Evolutionary conservation across 148 eudicot genomes (phyloP), one percentile per base, ranked within the genome.

Genomic region (Camellia japonica): DNA sequence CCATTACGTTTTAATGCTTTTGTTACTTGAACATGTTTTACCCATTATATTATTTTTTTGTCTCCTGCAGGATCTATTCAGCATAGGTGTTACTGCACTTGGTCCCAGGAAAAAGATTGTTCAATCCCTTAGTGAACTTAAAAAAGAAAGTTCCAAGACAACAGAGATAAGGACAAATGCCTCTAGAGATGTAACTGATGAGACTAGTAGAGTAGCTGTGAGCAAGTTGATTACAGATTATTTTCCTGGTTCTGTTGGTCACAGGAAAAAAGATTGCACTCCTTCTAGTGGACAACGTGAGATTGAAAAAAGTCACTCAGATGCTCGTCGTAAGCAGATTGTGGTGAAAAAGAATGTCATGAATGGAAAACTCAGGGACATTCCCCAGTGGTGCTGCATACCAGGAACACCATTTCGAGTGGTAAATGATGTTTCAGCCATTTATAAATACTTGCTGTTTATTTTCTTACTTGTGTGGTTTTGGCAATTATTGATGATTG

Each of bases 101-200:
- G 98, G 98, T 79, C 98, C 98, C 9, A 89, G 98, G 85, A 95
- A 87, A 80, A 93, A 90, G 87, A 95, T 95, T 76, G 77, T 95
- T 82, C 87, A 91, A 77, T 88, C 94, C 80, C 85, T 95, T 38
- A 74, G 80, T 75, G 92, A 90, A 76, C 88, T 92, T 73, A 86
- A 88, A 81, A 80, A 87, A 61, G 86, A 76, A 76, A 81, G 82
- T 70, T 68, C 70, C 76, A 84, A 51, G 67, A 41, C 67, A 71
- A 47, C 70, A 59, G 86, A 84, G 46, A 76, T 73, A 68, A 81
- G 83, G 42, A 61, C 71, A 62, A 83, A 81, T 77, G 86, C 62
- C 84, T 65, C 86, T 71, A 84, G 73, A 80, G 62, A 18, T 78
- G 70, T 69, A 46, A 49, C 70, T 38, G 79, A 80, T 62, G 87